Percentiles rank a stretch among this genome's conserved stretches.
Evolutionary conservation across 1,284 basidiomycete genomes (phyloP).

Genomic region (Neonothopanus nambi): DNA sequence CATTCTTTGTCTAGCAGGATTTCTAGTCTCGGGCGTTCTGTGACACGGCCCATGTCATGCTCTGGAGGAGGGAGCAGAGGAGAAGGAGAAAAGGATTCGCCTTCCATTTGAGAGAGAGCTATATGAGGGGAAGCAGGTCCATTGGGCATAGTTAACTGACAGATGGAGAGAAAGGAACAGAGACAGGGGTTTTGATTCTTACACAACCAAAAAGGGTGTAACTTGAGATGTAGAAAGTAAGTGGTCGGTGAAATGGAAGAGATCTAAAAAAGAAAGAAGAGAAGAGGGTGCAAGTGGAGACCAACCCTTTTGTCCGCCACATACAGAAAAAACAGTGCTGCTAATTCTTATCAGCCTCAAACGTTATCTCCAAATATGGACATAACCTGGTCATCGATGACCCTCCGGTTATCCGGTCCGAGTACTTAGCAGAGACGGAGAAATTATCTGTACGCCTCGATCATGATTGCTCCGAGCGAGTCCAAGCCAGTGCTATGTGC

Average conservation of each 20-base stretch:
- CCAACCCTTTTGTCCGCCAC: no score
- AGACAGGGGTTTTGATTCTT: neutral
- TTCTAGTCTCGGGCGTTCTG: conserved; percentile 62
- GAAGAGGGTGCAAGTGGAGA: neutral
- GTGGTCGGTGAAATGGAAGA: neutral
- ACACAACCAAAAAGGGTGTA: neutral
- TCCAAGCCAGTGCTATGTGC: neutral
- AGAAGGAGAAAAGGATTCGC: conserved; percentile 16
- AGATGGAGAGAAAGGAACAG: neutral
- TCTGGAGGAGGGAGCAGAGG: conserved; percentile 21
- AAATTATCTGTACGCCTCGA: conserved; percentile 1
- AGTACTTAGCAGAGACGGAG: no score
- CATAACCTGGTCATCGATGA: no score
- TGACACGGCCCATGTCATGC: conserved; percentile 43
- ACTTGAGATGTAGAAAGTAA: neutral
- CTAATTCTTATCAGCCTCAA: no score
- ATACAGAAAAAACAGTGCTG: no score
- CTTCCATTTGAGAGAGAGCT: conserved; percentile 15
- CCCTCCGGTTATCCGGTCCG: no score
- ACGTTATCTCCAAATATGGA: no score
- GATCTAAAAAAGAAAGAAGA: neutral
- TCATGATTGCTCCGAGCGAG: neutral
- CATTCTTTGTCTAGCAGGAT: conserved; percentile 73
- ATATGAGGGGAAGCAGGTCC: conserved; percentile 11
- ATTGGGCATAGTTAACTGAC: conserved; percentile 9